Evolutionary conservation across 345 rosid species (phyloP).

Genomic region (Citropsis articulata): DNA sequence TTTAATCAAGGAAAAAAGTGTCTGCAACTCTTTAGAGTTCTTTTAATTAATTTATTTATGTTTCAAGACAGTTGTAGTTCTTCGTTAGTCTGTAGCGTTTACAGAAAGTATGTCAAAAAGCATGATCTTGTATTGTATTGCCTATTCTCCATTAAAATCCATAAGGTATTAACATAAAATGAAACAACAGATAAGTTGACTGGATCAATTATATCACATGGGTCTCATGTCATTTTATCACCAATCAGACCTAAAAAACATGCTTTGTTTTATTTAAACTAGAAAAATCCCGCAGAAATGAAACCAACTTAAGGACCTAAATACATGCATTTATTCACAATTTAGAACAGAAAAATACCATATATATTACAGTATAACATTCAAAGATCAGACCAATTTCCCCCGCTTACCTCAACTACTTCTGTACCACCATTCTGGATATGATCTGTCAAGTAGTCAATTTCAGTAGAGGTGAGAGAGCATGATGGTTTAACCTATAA

Average conservation of each 20-base stretch:
- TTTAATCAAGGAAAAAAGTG: neutral
- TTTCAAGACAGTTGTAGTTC: neutral
- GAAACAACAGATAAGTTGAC: neutral
- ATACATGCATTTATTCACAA: neutral
- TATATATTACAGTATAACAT: neutral
- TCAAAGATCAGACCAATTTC: neutral
- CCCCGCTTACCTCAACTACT: slow-evolving; percentile 75
- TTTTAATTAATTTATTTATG: neutral
- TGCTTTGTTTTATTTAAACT: neutral
- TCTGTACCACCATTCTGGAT: slow-evolving; percentile 98
- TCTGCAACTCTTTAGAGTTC: neutral
- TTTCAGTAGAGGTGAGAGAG: slow-evolving; percentile 74
- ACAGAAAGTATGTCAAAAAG: neutral
- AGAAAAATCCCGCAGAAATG: neutral
- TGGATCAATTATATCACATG: too few species aligned
- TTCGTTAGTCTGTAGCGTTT: too few species aligned
- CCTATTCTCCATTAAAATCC: neutral
- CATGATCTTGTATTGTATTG: neutral
- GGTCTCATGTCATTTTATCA: neutral
- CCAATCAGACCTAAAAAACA: neutral
- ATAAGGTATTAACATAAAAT: neutral
- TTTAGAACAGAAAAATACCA: neutral
- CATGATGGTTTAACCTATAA: slow-evolving; percentile 80
- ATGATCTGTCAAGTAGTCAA: slow-evolving; percentile 79
- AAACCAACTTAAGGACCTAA: neutral